phyloP scores from a whole-genome alignment of 352 stramenopile species.

The Pythium utonaiense region DNA sequence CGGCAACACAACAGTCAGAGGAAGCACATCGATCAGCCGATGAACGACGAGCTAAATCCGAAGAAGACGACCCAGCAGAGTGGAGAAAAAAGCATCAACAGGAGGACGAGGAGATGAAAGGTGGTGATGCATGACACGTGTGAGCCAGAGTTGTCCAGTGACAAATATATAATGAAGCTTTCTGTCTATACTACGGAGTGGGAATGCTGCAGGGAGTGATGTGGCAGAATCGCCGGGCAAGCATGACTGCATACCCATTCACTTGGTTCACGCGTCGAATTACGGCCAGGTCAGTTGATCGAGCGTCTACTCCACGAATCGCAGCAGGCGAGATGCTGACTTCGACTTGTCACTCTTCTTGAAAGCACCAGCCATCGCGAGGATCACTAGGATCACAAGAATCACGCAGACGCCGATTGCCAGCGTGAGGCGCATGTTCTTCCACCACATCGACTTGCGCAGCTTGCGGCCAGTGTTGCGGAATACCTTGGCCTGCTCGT shows the following conservation, averaged over 20 bases:
- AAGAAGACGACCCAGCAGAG: slow-evolving; percentile 13
- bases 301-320: slow-evolving; percentile 16
- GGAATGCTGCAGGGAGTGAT: neutral
- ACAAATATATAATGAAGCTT: slow-evolving; percentile 7
- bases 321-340: slow-evolving; percentile 21
- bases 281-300: neutral
- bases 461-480: slow-evolving; percentile 79
- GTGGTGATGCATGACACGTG: neutral
- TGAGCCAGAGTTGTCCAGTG: slow-evolving; percentile 7
- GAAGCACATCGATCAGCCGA: neutral
- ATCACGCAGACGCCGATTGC: slow-evolving; percentile 54
- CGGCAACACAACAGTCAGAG: neutral
- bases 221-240: neutral
- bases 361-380: slow-evolving; percentile 71
- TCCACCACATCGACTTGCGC: slow-evolving; percentile 83
- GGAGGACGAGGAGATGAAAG: neutral
- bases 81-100: slow-evolving; percentile 4
- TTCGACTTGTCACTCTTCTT: slow-evolving; percentile 43
- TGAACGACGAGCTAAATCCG: slow-evolving; percentile 4
- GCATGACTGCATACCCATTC: neutral
- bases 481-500: slow-evolving; percentile 85
- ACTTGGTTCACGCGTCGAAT: slow-evolving; percentile 1
- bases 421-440: slow-evolving; percentile 80
- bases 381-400: slow-evolving; percentile 72
- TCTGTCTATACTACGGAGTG: slow-evolving; percentile 14